phyloP scores from a whole-genome alignment of 1,139 yeast species.

The Pichia kudriavzevii region DNA sequence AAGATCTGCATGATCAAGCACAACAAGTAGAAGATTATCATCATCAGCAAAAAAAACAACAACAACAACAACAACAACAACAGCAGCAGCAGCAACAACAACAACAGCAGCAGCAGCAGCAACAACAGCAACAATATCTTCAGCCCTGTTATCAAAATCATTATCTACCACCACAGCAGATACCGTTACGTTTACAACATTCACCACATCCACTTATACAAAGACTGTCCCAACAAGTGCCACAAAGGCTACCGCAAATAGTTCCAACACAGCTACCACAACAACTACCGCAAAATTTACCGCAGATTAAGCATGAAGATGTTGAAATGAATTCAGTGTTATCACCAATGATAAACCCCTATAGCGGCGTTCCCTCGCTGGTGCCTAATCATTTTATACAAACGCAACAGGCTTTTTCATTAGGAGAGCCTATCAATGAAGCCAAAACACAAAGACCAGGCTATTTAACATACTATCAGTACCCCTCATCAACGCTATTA shows the following conservation, averaged over 20 bases:
- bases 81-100: background rate
- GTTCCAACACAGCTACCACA: slow-evolving; percentile 1
- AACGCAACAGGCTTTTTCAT: too few relatives aligned
- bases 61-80: background rate
- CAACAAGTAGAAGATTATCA: too few relatives aligned
- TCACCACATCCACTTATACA: background rate
- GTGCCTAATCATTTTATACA: too few relatives aligned
- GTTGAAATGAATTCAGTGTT: too few relatives aligned
- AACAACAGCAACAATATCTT: background rate
- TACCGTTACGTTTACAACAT: background rate
- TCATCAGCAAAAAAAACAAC: background rate
- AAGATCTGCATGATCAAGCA: too few relatives aligned
- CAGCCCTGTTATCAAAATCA: too few relatives aligned
- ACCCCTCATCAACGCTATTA: background rate
- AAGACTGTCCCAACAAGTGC: background rate
- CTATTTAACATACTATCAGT: too few relatives aligned
- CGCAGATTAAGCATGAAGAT: too few relatives aligned
- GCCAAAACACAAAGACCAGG: too few relatives aligned
- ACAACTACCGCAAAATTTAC: background rate
- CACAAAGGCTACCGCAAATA: background rate
- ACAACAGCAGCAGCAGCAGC: background rate
- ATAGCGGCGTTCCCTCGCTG: too few relatives aligned
- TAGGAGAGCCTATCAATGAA: too few relatives aligned
- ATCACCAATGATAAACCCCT: too few relatives aligned
- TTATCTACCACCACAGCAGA: background rate